A percentile compares a stretch with the other conserved stretches of the same genome.
phyloP scores from a whole-genome alignment of 139 green algal species.

The Coelastrella sp. region DNA sequence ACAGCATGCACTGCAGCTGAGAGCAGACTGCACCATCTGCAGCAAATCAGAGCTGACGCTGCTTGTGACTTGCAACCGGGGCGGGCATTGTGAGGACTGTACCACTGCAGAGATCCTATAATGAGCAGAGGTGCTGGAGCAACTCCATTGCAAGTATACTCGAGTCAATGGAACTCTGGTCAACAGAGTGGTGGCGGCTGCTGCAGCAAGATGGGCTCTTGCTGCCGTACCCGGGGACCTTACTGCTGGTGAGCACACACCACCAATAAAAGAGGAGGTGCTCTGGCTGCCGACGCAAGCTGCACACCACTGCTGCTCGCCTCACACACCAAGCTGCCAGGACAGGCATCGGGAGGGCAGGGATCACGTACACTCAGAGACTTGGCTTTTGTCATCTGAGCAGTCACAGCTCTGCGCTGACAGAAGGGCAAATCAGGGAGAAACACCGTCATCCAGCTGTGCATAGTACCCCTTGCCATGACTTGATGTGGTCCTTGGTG shows the following conservation, averaged over 20 bases:
- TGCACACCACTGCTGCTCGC: neutral
- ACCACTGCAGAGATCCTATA: neutral
- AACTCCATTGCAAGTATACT: neutral
- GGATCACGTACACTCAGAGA: neutral
- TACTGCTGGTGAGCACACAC: neutral
- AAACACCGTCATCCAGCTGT: too few species aligned
- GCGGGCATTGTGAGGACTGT: too few species aligned
- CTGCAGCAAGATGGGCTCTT: neutral
- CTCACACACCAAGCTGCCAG: neutral
- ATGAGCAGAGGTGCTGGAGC: too few species aligned
- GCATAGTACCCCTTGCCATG: too few species aligned
- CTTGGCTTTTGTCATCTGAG: neutral
- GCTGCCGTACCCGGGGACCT: constrained; percentile 2
- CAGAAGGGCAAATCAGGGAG: neutral
- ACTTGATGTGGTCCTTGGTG: too few species aligned
- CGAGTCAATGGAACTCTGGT: neutral
- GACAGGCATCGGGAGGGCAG: neutral
- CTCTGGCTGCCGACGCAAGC: neutral
- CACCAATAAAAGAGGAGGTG: neutral
- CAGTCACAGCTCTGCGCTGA: neutral
- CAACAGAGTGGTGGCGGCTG: too few species aligned
- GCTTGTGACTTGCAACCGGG: too few species aligned
- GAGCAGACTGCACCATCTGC: constrained; percentile 31
- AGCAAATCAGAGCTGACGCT: too few species aligned
- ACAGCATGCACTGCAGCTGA: too few species aligned